Evolutionary conservation across 1,284 basidiomycete species (phyloP), one percentile per base, ranked within the genome.

Genomic region (Flammula alnicola): DNA sequence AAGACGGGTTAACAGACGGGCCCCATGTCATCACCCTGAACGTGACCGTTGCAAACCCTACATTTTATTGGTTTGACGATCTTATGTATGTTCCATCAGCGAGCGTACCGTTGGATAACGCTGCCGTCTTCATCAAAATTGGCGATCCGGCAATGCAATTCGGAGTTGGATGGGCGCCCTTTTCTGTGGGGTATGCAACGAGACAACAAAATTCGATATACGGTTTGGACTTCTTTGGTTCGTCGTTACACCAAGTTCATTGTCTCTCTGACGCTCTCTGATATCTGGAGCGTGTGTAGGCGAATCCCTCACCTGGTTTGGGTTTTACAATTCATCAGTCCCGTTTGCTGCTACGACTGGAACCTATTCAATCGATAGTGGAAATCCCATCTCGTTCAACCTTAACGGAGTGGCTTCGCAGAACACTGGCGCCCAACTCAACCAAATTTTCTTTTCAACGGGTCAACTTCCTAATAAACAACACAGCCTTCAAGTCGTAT

Each of bases 11-110:
- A 27, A 11, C 42, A 8, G 60, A 59, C 22, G 59, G 61, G 9
- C 35, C 46, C 3, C 65, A 66, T 37, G 51, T 42, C 19, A 26
- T 66, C 10, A 58, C 49, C 1, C 50, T 66, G 5, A 55, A 58
- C n/a, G 56, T 54, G 7, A 56, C 16, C 16, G 54, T 56, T 27
- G 43, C 26, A 12, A 44, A 45, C 11, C 40, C 49, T 19, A 52
- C 51, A 5, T 55, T 56, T 0, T 67, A 67, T 40, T 63, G 62
- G 60, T 47, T 68, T 9, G 66, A 68, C 44, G 53, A 56, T 20
- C 48, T 68, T 23, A 52, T 53, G 30, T 67, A 66, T 35, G 35
- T 59, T 9, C 64, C 66, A 4, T 55, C 61, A 12, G 49, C 58
- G 5, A 41, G 30, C 4, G 30, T 48, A 10, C 44, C 53, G n/a